phyloP scores from a whole-genome alignment of 805 yeast genomes.

The Suhomyces canberraensis region DNA sequence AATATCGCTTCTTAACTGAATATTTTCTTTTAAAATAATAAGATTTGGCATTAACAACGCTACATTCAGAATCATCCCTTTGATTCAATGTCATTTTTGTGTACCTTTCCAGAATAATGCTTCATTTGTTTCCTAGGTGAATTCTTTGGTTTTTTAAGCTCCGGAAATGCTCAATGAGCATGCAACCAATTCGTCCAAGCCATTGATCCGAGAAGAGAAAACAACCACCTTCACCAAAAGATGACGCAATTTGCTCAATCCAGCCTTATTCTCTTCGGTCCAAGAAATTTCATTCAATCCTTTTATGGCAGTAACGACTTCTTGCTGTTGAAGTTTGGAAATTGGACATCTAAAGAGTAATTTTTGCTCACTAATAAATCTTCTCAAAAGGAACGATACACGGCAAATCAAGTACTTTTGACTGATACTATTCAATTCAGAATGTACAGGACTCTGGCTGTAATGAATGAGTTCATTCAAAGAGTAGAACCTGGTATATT shows the following conservation, averaged over 20 bases:
- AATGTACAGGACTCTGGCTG: slow-evolving; percentile 15
- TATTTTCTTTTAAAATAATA: too few species aligned
- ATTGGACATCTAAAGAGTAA: slow-evolving; percentile 63
- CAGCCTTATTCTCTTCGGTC: slow-evolving; percentile 1
- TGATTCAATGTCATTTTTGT: too few species aligned
- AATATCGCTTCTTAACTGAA: too few species aligned
- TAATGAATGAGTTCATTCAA: slow-evolving; percentile 49
- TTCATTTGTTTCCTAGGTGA: too few species aligned
- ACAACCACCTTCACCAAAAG: slow-evolving; percentile 2
- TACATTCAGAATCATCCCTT: too few species aligned
- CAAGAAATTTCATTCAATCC: slow-evolving; percentile 17
- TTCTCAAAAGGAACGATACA: slow-evolving; percentile 56
- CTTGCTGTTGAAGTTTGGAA: slow-evolving; percentile 61
- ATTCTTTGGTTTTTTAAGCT: too few species aligned
- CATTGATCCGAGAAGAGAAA: not conserved
- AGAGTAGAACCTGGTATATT: slow-evolving; percentile 52
- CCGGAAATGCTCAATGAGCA: too few species aligned
- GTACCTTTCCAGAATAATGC: too few species aligned
- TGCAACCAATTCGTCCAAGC: too few species aligned
- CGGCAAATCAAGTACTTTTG: slow-evolving; percentile 50
- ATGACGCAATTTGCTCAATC: not conserved
- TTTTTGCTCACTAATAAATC: slow-evolving; percentile 60
- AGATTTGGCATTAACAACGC: too few species aligned
- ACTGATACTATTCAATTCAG: slow-evolving; percentile 17
- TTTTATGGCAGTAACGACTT: slow-evolving; percentile 49